phyloP scores from a whole-genome alignment of 148 eudicot species.

The Heliosperma pusillum region DNA sequence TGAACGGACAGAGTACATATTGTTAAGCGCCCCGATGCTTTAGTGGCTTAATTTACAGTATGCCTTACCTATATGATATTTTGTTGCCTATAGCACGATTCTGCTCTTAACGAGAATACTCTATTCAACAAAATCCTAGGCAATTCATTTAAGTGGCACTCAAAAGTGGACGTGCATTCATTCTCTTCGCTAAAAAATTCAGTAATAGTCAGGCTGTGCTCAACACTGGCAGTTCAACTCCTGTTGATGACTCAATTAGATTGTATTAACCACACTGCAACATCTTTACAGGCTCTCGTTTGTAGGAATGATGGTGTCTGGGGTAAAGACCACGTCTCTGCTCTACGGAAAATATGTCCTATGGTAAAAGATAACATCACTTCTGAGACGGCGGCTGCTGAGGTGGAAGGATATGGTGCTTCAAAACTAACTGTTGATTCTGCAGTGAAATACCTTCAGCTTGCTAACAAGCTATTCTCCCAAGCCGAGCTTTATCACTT shows the following conservation, averaged over 20 bases:
- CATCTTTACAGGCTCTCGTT: slow-evolving; percentile 74
- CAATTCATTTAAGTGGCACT: neutral
- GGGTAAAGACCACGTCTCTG: slow-evolving; percentile 79
- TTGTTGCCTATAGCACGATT: neutral
- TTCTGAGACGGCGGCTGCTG: slow-evolving; percentile 94
- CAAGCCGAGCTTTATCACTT: slow-evolving; percentile 95
- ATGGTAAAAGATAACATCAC: slow-evolving; percentile 84
- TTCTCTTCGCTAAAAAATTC: neutral
- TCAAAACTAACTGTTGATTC: slow-evolving; percentile 98
- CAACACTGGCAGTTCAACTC: neutral
- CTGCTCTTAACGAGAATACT: neutral
- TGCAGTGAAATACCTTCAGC: slow-evolving; percentile 94
- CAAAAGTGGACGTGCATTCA: neutral
- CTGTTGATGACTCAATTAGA: neutral
- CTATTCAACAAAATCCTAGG: neutral
- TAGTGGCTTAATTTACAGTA: neutral
- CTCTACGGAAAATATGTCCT: slow-evolving; percentile 92
- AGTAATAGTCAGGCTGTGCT: neutral
- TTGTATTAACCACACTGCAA: neutral
- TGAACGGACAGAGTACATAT: too few species aligned
- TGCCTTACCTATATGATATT: neutral
- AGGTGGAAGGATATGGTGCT: slow-evolving; percentile 99
- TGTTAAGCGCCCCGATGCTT: neutral
- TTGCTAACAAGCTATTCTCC: slow-evolving; percentile 96
- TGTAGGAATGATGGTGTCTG: slow-evolving; percentile 96